Evolutionary conservation across 306 rosid genomes (phyloP).

Genomic region (Dalbergia cultrata): DNA sequence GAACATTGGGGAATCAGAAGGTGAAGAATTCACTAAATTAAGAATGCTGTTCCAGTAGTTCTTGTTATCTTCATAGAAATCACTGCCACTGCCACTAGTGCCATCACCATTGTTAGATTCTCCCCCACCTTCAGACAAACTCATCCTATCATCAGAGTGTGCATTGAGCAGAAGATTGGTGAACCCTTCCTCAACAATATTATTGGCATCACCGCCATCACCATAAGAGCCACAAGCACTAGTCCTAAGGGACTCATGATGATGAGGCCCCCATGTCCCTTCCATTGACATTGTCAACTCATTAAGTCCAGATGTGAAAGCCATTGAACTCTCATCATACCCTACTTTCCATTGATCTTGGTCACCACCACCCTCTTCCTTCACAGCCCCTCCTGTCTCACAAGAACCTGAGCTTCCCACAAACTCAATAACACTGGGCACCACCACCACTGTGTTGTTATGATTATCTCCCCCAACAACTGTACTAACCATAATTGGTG

Average conservation of each 20-base stretch:
- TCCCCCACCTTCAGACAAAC: constrained; percentile 70
- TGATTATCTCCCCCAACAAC: constrained; percentile 2
- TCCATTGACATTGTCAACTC: constrained; percentile 72
- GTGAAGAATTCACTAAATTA: constrained; percentile 90
- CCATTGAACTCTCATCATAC: constrained; percentile 51
- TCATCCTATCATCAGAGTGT: constrained; percentile 66
- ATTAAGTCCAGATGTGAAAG: constrained; percentile 61
- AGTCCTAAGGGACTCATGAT: constrained; percentile 50
- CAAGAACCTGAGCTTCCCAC: constrained; percentile 78
- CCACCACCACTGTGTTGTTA: not conserved
- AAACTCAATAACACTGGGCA: constrained; percentile 57
- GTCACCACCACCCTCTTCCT: constrained; percentile 66
- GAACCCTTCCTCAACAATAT: constrained; percentile 82
- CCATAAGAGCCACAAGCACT: constrained; percentile 20
- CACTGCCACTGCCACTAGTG: constrained; percentile 49
- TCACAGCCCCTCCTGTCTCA: constrained; percentile 47
- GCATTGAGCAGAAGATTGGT: constrained; percentile 84
- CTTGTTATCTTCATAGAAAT: constrained; percentile 84
- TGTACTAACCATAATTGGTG: constrained; percentile 48
- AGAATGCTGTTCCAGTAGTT: constrained; percentile 95
- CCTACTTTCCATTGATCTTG: constrained; percentile 67
- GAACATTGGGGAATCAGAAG: constrained; percentile 84
- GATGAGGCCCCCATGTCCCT: constrained; percentile 54
- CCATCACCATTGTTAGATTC: constrained; percentile 61
- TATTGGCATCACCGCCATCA: constrained; percentile 25